Percentiles rank a stretch among this genome's conserved stretches.
Evolutionary conservation across 176 grass and related monocot species (phyloP).

Genomic region (Musa acuminata): DNA sequence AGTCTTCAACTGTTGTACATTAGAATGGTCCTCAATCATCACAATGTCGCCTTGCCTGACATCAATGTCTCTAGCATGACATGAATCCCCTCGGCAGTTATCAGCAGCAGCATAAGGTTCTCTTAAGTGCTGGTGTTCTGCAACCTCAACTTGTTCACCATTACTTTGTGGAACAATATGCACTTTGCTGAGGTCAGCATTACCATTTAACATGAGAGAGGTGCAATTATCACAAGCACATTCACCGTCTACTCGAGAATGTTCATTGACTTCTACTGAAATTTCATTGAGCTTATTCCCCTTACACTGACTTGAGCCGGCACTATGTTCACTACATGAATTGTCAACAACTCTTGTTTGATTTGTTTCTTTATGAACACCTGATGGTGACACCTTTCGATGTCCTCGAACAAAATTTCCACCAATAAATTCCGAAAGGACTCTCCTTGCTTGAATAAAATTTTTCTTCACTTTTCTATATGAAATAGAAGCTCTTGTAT

Average conservation of each 20-base stretch:
- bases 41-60: constrained; percentile 9
- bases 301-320: too few relatives aligned
- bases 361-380: neutral
- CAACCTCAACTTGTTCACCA: constrained; percentile 7
- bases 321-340: too few relatives aligned
- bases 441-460: constrained; percentile 28
- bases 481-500: constrained; percentile 23
- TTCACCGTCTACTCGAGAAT: too few relatives aligned
- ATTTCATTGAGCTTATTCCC: too few relatives aligned
- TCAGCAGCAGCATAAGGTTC: constrained; percentile 19
- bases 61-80: constrained; percentile 14
- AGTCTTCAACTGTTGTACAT: constrained; percentile 10
- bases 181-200: constrained; percentile 8
- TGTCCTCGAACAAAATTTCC: neutral
- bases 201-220: constrained; percentile 3
- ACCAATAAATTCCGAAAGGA: constrained; percentile 25
- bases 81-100: constrained; percentile 14
- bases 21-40: constrained; percentile 8
- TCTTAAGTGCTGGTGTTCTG: constrained; percentile 13
- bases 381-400: constrained; percentile 10
- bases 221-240: neutral
- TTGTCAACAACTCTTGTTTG: too few relatives aligned
- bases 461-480: constrained; percentile 32
- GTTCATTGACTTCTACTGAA: too few relatives aligned
- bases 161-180: constrained; percentile 16